Evolutionary conservation across 129 eudicot species (phyloP).

Genomic region (Flaveria robusta): DNA sequence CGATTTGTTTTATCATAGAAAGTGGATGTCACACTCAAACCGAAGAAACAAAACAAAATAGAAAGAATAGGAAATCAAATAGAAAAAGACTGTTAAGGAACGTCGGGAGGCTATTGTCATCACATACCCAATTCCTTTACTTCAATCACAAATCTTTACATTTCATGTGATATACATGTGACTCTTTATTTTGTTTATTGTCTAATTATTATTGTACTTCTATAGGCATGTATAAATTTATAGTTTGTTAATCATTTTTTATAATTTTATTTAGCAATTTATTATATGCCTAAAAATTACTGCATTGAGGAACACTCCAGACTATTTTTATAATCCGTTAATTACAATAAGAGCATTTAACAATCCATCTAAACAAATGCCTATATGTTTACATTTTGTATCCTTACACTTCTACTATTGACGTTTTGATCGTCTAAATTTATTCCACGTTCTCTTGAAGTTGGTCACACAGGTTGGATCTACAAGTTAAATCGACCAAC

Average conservation of each 20-base stretch:
- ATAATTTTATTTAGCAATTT: no score
- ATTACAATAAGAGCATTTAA: no score
- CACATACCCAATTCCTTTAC: conserved; percentile 29
- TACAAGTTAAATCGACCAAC: no score
- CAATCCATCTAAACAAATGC: no score
- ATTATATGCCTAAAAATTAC: no score
- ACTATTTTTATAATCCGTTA: no score
- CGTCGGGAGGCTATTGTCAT: conserved; percentile 49
- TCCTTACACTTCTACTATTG: no score
- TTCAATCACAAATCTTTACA: conserved; percentile 36
- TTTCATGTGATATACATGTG: conserved; percentile 40
- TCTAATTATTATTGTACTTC: not conserved
- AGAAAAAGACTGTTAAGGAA: conserved; percentile 39
- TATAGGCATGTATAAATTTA: not conserved
- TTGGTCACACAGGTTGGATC: no score
- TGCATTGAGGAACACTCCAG: no score
- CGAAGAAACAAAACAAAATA: conserved; percentile 13
- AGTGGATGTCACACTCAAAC: conserved; percentile 39
- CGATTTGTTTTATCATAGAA: not conserved
- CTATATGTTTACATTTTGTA: no score
- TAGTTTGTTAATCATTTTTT: not conserved
- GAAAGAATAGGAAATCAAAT: conserved; percentile 35
- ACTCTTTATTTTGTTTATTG: not conserved
- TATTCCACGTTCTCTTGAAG: no score
- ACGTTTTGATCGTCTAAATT: no score